phyloP scores from a whole-genome alignment of 257 asterid genomes.

The Capsicum rhomboideum region DNA sequence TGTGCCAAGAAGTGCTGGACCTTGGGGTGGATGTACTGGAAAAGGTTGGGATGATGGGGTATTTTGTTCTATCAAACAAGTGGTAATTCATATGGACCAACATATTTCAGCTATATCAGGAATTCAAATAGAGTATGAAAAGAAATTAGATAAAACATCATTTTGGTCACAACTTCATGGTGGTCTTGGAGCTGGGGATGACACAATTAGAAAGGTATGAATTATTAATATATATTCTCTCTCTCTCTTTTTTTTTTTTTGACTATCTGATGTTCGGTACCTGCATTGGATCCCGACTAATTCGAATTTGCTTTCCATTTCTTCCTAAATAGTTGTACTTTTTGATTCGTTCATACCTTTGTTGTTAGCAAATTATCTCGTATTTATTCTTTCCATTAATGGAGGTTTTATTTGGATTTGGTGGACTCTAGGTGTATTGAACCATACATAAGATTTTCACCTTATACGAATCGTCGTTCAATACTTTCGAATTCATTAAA shows the following conservation, averaged over 20 bases:
- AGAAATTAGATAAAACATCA: background rate
- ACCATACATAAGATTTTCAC: no score
- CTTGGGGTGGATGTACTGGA: slow-evolving; percentile 9
- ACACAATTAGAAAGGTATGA: background rate
- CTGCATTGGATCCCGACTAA: no score
- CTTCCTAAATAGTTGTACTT: no score
- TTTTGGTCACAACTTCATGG: slow-evolving; percentile 7
- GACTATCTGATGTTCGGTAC: no score
- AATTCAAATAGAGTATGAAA: background rate
- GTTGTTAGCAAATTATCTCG: no score
- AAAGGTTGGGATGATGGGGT: slow-evolving; percentile 19
- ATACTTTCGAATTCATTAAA: no score
- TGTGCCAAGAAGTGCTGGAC: slow-evolving; percentile 2
- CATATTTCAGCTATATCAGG: background rate
- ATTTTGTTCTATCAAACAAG: background rate
- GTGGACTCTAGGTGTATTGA: no score
- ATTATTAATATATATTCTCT: background rate
- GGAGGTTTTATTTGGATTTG: no score
- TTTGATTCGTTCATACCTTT: no score
- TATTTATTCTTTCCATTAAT: no score
- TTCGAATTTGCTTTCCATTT: no score
- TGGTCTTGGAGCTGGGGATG: background rate
- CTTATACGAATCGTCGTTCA: no score
- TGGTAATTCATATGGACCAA: background rate
- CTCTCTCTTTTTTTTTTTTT: background rate